These are phyloP conservation scores for Scheffersomyces titani DNA, from an alignment of 1,139 yeast genomes.

Conservation along the genomic window DNA sequence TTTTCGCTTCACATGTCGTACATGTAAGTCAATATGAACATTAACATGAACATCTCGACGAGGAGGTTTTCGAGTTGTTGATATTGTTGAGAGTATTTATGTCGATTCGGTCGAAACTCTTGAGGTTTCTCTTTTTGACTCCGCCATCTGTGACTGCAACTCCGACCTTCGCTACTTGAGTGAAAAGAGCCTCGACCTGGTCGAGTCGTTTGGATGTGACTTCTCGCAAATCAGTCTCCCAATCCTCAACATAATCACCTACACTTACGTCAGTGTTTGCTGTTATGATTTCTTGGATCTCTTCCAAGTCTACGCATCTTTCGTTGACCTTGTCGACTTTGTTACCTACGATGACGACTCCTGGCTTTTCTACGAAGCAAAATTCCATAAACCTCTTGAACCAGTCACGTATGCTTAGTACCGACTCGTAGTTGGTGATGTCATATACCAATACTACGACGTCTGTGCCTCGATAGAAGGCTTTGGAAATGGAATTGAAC, in stretches of 20 bases:
- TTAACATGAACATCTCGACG: constrained; percentile 26
- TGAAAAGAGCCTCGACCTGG: constrained; percentile 41
- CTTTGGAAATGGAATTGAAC: constrained; percentile 58
- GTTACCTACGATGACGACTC: constrained; percentile 57
- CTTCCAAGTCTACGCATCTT: constrained; percentile 42
- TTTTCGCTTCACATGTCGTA: not conserved
- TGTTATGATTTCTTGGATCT: constrained; percentile 43
- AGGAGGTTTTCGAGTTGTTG: not conserved
- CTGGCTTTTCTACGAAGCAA: constrained; percentile 52
- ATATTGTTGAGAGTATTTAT: constrained; percentile 16
- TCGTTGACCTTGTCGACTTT: constrained; percentile 45
- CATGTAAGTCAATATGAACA: not conserved
- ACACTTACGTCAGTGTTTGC: constrained; percentile 24
- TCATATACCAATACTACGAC: constrained; percentile 60
- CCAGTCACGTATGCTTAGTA: constrained; percentile 54
- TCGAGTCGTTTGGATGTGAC: constrained; percentile 42
- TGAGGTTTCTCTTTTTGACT: constrained; percentile 18
- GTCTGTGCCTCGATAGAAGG: constrained; percentile 64
- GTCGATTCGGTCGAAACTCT: constrained; percentile 45
- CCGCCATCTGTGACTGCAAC: constrained; percentile 19
- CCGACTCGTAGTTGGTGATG: constrained; percentile 55
- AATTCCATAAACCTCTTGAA: constrained; percentile 50
- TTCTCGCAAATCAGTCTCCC: constrained; percentile 47
- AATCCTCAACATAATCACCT: constrained; percentile 37
- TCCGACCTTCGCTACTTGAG: constrained; percentile 47